These are phyloP conservation scores for Coprinellus micaceus DNA, from an alignment of 768 basidiomycete genomes.

Conservation along the genomic window DNA sequence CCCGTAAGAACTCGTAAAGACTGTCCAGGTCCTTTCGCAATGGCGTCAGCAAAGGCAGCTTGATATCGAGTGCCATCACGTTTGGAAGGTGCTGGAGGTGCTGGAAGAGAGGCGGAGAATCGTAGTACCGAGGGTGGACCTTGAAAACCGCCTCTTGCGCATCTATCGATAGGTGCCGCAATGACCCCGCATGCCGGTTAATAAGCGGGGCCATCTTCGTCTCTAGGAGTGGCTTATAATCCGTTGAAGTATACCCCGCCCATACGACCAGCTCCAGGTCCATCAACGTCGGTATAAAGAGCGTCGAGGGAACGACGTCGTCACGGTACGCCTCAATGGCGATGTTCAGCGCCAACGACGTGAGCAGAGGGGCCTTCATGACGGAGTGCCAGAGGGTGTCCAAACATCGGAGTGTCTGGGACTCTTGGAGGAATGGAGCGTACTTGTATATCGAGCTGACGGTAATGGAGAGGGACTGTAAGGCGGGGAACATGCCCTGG, in stretches of 20 bases:
- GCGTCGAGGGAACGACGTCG: background rate
- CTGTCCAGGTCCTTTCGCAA: constrained; percentile 1
- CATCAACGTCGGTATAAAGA: background rate
- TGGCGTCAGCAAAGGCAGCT: background rate
- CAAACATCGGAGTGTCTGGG: background rate
- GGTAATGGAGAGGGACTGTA: background rate
- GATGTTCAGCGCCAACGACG: background rate
- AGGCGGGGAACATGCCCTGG: background rate
- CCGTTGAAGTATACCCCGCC: constrained; percentile 1
- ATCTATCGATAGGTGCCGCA: background rate
- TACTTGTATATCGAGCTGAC: constrained; percentile 1
- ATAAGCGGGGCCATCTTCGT: background rate
- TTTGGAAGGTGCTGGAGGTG: background rate
- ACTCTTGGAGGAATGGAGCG: background rate
- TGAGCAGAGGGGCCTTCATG: background rate
- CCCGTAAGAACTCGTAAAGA: background rate
- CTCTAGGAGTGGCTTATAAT: background rate
- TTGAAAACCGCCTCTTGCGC: background rate
- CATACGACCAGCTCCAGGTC: background rate
- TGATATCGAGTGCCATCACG: background rate
- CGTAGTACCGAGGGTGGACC: background rate
- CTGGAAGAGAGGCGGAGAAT: background rate
- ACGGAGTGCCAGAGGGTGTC: background rate
- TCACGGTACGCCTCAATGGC: constrained; percentile 5
- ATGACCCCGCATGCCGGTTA: background rate